These are phyloP conservation scores for Flaveria bidentis DNA, from an alignment of 129 eudicot species.

Conservation along the genomic window DNA sequence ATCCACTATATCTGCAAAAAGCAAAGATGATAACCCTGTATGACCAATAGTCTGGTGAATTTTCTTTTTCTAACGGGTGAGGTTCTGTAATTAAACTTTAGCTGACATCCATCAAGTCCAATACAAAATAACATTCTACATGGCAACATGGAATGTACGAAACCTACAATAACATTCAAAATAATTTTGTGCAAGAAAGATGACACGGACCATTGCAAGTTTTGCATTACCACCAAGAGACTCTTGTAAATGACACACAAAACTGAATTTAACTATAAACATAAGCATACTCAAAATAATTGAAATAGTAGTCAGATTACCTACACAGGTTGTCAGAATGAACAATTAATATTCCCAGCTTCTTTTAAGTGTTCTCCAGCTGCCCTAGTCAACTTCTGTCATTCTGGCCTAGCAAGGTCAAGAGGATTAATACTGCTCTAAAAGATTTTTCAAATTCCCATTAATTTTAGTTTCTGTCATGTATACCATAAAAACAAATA, in stretches of 20 bases:
- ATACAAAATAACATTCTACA: not conserved
- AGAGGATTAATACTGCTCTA: conserved; percentile 81
- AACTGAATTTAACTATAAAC: too few relatives aligned
- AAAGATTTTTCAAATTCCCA: not conserved
- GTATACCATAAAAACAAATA: too few relatives aligned
- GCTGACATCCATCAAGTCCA: conserved; percentile 2
- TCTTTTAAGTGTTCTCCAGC: conserved; percentile 97
- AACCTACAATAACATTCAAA: too few relatives aligned
- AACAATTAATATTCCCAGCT: conserved; percentile 97
- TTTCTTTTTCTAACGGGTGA: conserved; percentile 3
- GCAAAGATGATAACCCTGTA: not conserved
- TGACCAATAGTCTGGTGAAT: not conserved
- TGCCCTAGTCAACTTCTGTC: conserved; percentile 94
- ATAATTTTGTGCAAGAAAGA: too few relatives aligned
- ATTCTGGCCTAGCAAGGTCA: conserved; percentile 97
- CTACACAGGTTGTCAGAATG: conserved; percentile 84
- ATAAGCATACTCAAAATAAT: too few relatives aligned
- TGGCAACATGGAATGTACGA: not conserved
- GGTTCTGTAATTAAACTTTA: not conserved
- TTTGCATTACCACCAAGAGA: too few relatives aligned
- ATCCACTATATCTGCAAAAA: not conserved
- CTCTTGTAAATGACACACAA: too few relatives aligned
- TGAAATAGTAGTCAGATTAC: conserved; percentile 32
- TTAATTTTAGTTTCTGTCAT: too few relatives aligned
- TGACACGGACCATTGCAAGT: too few relatives aligned